These are phyloP conservation scores for Incumbomyces delicatus DNA, from an alignment of 2,329 filamentous ascomycete species.

Conservation along the genomic window DNA sequence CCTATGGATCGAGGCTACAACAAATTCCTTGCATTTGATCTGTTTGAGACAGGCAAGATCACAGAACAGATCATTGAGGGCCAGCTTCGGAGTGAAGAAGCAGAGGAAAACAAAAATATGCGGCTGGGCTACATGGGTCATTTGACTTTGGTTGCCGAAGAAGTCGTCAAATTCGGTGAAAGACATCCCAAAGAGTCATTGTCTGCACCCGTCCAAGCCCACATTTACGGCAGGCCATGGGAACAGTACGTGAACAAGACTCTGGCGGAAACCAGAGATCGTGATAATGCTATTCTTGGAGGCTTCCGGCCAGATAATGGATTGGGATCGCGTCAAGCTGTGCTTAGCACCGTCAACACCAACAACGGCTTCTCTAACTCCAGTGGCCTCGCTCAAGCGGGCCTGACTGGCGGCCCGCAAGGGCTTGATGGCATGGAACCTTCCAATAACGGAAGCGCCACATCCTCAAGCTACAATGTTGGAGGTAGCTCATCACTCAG, in stretches of 20 bases:
- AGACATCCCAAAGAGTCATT: slow-evolving; percentile 81
- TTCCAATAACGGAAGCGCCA: slow-evolving; percentile 54
- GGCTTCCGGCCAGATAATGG: slow-evolving; percentile 88
- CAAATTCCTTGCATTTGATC: slow-evolving; percentile 74
- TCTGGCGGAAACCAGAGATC: slow-evolving; percentile 82
- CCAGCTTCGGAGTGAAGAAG: slow-evolving; percentile 75
- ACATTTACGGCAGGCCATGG: slow-evolving; percentile 83
- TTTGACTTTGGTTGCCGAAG: slow-evolving; percentile 89
- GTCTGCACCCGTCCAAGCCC: slow-evolving; percentile 73
- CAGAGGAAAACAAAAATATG: slow-evolving; percentile 73
- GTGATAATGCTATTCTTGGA: slow-evolving; percentile 95
- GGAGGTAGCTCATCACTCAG: slow-evolving; percentile 67
- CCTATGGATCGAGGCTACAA: slow-evolving; percentile 96
- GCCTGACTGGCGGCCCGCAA: slow-evolving; percentile 55
- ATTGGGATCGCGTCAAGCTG: slow-evolving; percentile 64
- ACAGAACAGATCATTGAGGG: slow-evolving; percentile 88
- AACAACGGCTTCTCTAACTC: slow-evolving; percentile 51
- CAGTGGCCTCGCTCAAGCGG: slow-evolving; percentile 67
- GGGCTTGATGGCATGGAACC: slow-evolving; percentile 57
- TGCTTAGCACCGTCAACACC: slow-evolving; percentile 49
- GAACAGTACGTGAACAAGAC: slow-evolving; percentile 90
- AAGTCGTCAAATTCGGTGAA: slow-evolving; percentile 97
- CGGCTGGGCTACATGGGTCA: slow-evolving; percentile 98
- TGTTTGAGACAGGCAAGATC: slow-evolving; percentile 83
- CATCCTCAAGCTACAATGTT: slow-evolving; percentile 57